Base-by-base conservation (phyloP, 208 protist genomes). In the Trypanosoma lewisi region DNA sequence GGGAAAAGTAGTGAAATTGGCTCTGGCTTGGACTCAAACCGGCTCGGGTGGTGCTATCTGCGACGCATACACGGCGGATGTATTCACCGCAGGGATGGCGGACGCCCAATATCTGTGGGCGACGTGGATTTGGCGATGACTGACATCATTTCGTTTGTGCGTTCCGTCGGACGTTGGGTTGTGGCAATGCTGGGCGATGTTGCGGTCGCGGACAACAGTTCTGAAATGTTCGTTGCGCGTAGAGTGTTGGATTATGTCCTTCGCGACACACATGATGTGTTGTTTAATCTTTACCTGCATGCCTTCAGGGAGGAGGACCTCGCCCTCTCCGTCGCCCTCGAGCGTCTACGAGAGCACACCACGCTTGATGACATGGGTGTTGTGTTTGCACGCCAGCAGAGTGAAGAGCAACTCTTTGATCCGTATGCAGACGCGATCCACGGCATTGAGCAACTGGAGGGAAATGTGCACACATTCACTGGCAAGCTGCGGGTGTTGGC, bases 341-440 rank as follows among this genome's bases (percentile, higher is more conserved):
- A 66, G 7, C 71, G 75, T 21, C 63, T 95, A 48, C 83, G 83
- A 16, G 73, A 58, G 34, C 45, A 58, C 39, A 73, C 80, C 6
- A 80, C 85, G 17, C 74, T 91, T 4, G 89, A 95, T 51, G 89
- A 95, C 77, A 73, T 93, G 19, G 89, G 89, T 44, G 86, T 84
- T 27, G 51, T 70, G 36, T 95, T 91, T 60, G 86, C 82, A 7
- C 81, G 89, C 9, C 73, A 75, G 59, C 67, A 80, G 25, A 63
- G 37, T 45, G 59, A 78, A 48, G 85, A 87, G 63, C 42, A 54
- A 33, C 84, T 93, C 8, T 95, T 95, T 61, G 80, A 91, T 59
- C 84, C 89, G 4, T 95, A 95, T 70, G 80, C 75, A n/a, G 85
- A 89, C 54, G 83, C 85, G 19, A 75, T 91, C 45, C 78, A 80